Conservation (phyloP, 2,329 filamentous ascomycete species). For the Coniella vitis region DNA sequence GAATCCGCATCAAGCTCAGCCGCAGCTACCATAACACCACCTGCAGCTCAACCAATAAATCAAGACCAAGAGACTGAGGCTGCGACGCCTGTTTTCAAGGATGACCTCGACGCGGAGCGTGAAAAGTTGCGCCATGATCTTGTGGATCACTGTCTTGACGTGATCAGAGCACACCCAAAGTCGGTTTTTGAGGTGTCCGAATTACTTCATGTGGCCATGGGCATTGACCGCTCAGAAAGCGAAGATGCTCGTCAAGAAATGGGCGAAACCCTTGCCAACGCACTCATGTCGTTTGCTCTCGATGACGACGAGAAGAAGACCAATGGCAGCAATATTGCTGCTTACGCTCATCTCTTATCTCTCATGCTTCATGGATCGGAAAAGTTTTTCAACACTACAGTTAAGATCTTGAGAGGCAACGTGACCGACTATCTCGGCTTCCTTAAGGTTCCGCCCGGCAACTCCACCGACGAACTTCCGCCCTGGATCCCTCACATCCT, state of each 20-base stretch:
- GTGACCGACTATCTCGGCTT: conserved; percentile 72
- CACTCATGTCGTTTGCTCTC: conserved; percentile 62
- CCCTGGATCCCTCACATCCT: conserved; percentile 90
- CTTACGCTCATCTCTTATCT: conserved; percentile 87
- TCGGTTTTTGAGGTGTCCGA: conserved; percentile 89
- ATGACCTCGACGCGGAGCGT: conserved; percentile 74
- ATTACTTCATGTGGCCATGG: conserved; percentile 63
- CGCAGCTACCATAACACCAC: conserved; percentile 2
- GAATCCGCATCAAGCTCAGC: conserved; percentile 4
- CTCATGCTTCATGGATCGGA: conserved; percentile 74
- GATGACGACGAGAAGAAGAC: conserved; percentile 61
- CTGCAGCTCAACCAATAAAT: conserved; percentile 17
- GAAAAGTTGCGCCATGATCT: conserved; percentile 65
- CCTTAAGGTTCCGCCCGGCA: conserved; percentile 61
- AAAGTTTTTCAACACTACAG: conserved; percentile 70
- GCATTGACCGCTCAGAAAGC: conserved; percentile 49
- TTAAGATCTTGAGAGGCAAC: conserved; percentile 69
- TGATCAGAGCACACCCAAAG: conserved; percentile 80
- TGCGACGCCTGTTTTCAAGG: conserved; percentile 50
- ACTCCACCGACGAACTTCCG: conserved; percentile 69
- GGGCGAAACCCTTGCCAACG: conserved; percentile 75
- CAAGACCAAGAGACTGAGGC: conserved; percentile 18
- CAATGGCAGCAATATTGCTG: conserved; percentile 60
- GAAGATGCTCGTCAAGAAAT: conserved; percentile 61
- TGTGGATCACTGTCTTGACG: conserved; percentile 84